Conservation (phyloP, 495 filamentous ascomycete species). For the Copromyces sp. region DNA sequence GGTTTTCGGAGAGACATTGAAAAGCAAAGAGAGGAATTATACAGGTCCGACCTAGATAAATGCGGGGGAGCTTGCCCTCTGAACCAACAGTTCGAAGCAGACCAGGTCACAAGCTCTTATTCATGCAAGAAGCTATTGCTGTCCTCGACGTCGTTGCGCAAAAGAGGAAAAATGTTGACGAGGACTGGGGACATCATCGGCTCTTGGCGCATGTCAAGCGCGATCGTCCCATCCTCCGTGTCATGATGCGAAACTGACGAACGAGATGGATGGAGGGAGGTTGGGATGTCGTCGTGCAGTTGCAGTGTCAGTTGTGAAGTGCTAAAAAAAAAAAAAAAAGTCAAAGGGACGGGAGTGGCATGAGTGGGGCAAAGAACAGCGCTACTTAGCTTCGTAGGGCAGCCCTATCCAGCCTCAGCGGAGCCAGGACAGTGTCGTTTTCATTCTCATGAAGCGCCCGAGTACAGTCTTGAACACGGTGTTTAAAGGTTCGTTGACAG, state of each 20-base stretch:
- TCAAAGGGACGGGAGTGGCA: no score
- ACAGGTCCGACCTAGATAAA: no score
- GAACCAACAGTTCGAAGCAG: neutral
- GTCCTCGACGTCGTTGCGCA: neutral
- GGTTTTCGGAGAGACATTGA: neutral
- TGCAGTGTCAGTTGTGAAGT: no score
- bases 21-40: neutral
- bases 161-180: neutral
- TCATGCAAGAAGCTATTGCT: neutral
- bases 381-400: neutral
- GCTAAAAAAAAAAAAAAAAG: no score
- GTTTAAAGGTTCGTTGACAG: neutral
- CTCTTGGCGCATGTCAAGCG: neutral
- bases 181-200: neutral
- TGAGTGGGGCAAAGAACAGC: neutral
- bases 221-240: neutral
- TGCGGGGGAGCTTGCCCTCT: neutral
- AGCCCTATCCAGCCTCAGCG: neutral
- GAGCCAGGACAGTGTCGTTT: neutral
- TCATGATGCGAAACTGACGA: neutral
- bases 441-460: neutral
- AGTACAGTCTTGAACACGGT: neutral
- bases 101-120: neutral
- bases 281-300: no score
- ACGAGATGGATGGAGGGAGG: neutral